Base-by-base conservation (phyloP, 2,329 filamentous ascomycete genomes). In the Teratosphaeria destructans region DNA sequence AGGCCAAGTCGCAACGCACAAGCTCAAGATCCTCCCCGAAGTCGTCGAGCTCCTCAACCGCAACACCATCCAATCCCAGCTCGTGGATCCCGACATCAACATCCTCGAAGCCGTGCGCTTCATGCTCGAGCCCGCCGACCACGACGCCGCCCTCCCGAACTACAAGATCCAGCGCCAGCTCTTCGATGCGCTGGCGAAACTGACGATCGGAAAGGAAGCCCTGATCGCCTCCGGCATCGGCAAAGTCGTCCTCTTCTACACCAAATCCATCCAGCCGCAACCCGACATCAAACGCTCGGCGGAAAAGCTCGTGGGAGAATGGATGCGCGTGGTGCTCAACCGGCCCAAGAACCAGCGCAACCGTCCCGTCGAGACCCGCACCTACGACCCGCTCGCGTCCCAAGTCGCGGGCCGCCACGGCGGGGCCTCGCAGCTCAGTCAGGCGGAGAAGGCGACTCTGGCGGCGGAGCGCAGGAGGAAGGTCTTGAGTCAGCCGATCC, bases 101-200 rank as follows among this genome's bases (percentile, higher is more conserved):
- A 88, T 99, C 63, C 79, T 99, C 47, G 90, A 95, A 75, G 89
- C 92, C 14, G 90, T 99, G 70, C 91, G 93, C 71, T 97, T 95
- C 81, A 97, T 97, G 81, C 83, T 99, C 26, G 94, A 99, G 73
- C 94, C 94, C 0, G 82, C 97, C 54, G 91, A 93, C 68, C 65
- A 68, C 60, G 93, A 97, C 71, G 94, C 93, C 60, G 93, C 90
- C 62, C 82, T 99, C 56, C 94, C 94, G 0, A 93, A 94, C 34
- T 99, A 96, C 77, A 94, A 94, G 72, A 97, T 99, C 66, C 94
- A 99, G 77, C 90, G 92, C 62, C 92, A 97, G 72, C 84, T 99
- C 52, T 94, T 99, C 73, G 83, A 84, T 29, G 88, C 90, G 27
- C 80, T 99, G 43, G 83, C 82, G 19, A 86, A 85, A 68, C 81